Base-by-base conservation (phyloP, 768 basidiomycete genomes). In the Leccinum arenicola region DNA sequence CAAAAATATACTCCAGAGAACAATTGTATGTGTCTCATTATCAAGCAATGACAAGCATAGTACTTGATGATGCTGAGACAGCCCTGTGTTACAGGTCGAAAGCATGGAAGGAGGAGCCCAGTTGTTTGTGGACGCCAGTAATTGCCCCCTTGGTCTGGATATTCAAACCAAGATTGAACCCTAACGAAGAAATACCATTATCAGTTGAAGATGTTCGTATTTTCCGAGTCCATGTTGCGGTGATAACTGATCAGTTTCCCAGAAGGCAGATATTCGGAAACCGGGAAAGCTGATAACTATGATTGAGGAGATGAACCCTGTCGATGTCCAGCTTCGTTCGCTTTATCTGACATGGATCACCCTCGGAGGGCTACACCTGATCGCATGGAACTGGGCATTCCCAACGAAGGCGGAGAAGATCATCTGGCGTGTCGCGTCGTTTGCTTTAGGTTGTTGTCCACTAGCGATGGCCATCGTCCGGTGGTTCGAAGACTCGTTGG, bases 341-440 rank as follows among this genome's bases (percentile, higher is more conserved):
- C 27, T 57, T 19, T 51, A 21, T 19, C 1, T 21, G 35, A 51
- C 56, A 4, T 57, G 49, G 56, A 11, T 21, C 3, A 15, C 50
- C 6, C 35, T 57, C 1, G 49, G 56, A 6, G 50, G 25, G 7
- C 38, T 51, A 12, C 56, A 57, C 50, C 29, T 57, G 36, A 51
- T 57, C 14, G 56, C 56, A 29, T 57, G 50, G 56, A 51, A 57
- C 17, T 57, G 50, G 21, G 36, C 15, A 14, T 57, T 57, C 25
- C 49, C 49, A 3, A 57, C 50, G 3, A 14, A 25, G n/a, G 11
- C 17, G 15, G 50, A 57, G 35, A 57, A 21, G 21, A 29, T 48
- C 3, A 57, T 15, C 4, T 57, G 50, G 56, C 49, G 49, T 29
- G 29, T 40, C 23, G 35, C 52, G 6, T 53, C 52, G 4, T 23